phyloP scores from a whole-genome alignment of 164 flowering plant genomes.

The Umbellularia californica region DNA sequence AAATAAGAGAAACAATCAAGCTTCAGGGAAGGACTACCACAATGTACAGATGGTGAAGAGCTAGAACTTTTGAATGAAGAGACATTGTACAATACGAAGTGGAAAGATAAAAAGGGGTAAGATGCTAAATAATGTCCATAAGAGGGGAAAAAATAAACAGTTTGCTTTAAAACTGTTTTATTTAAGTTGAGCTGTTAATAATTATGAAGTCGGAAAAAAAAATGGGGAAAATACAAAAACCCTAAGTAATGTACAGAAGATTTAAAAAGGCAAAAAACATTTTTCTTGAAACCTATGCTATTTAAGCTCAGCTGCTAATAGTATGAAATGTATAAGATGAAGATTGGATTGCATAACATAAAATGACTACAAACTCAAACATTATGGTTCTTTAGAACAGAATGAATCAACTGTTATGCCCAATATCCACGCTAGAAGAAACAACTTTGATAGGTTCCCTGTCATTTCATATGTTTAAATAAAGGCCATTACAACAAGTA shows the following conservation, averaged over 20 bases:
- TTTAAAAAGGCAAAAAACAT: too few relatives aligned
- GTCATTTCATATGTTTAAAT: neutral
- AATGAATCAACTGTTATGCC: neutral
- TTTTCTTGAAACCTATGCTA: neutral
- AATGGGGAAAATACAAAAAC: neutral
- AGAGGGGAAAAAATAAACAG: too few relatives aligned
- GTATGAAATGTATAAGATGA: neutral
- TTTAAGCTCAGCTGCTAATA: neutral
- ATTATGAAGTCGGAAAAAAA: too few relatives aligned
- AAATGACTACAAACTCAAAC: neutral
- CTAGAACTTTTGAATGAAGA: too few relatives aligned
- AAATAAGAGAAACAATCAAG: too few relatives aligned
- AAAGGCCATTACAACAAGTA: neutral
- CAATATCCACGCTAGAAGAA: neutral
- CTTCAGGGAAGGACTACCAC: too few relatives aligned
- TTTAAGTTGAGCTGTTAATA: too few relatives aligned
- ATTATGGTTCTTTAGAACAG: neutral
- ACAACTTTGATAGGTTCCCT: neutral
- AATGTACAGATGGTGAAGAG: too few relatives aligned
- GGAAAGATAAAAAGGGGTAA: too few relatives aligned
- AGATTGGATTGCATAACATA: conserved; percentile 3
- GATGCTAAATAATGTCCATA: too few relatives aligned
- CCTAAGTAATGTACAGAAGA: neutral
- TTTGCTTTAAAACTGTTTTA: too few relatives aligned
- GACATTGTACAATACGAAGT: too few relatives aligned